Base-by-base conservation (phyloP, 441 rosid genomes). In the Adansonia rubrostipa region DNA sequence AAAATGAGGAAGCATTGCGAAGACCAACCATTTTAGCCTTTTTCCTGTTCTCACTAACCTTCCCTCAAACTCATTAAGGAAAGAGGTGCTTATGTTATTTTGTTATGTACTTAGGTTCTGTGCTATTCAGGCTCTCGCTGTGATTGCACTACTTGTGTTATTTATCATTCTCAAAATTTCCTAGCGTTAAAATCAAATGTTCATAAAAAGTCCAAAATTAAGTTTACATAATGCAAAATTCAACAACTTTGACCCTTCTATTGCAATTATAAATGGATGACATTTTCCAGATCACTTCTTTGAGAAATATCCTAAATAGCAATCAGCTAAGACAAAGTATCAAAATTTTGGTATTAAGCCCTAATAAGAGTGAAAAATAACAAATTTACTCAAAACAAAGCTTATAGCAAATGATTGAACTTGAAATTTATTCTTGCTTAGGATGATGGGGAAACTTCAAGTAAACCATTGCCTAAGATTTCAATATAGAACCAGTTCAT, bases 221-320 rank as follows among this genome's bases (percentile, higher is more conserved):
- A 42, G 51, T 73, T 56, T 57, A 11, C 63, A 33, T 42, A 71
- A 71, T 36, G 19, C 64, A 5, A 11, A 72, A 11, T 40, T 56
- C 76, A 73, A 57, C 40, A 40, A 63, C n/a, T 24, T 54, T 36
- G 45, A 53, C 28, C 33, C 73, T 11, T 69, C 40, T 47, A 20
- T 48, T 36, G 64, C 75, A 56, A 40, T 40, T 9, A 54, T 10
- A 72, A 14, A 36, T 36, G 64, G 33, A 54, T 15, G 4, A 28
- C 45, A 6, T 54, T 54, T 56, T 72, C 33, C 64, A 36, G 50
- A 20, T 53, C 10, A 71, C 44, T 71, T 33, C 24, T 33, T 71
- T n/a, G 75, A 53, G 48, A 40, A 71, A 53, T 54, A 54, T 71
- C n/a, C 75, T 9, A n/a, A 54, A 71, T 3, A 17, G 75, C 63